A percentile compares a stretch with the other conserved stretches of the same genome.
Evolutionary conservation across 192 early-diverging fungal genomes (phyloP).

Genomic region (Gryganskiella cystojenkinii): DNA sequence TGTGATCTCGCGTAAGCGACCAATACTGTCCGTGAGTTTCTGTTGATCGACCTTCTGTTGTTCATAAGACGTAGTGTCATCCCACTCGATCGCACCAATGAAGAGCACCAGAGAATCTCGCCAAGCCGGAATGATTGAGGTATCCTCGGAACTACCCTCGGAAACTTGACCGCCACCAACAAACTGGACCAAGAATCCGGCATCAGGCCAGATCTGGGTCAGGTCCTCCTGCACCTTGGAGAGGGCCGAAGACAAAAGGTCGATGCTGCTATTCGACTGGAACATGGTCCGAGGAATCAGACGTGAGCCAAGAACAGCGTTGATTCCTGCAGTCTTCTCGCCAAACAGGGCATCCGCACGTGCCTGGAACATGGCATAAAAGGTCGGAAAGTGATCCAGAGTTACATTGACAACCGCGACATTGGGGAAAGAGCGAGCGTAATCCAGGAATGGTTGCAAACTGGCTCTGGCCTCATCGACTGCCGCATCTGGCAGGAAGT

Average conservation of each 20-base stretch:
- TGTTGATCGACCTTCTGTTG: slow-evolving; percentile 1
- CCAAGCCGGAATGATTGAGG: slow-evolving; percentile 51
- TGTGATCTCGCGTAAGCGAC: slow-evolving; percentile 30
- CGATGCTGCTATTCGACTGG: slow-evolving; percentile 9
- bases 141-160: slow-evolving; percentile 14
- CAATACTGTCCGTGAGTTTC: not conserved
- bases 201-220: not conserved
- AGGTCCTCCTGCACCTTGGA: slow-evolving; percentile 22
- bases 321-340: slow-evolving; percentile 14
- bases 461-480: not conserved
- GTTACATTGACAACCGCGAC: not conserved
- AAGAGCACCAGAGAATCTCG: slow-evolving; percentile 35
- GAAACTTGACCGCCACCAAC: slow-evolving; percentile 33
- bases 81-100: not conserved
- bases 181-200: slow-evolving; percentile 19
- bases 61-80: not conserved
- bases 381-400: slow-evolving; percentile 1
- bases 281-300: slow-evolving; percentile 47
- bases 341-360: not conserved
- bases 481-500: slow-evolving; percentile 11
- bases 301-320: slow-evolving; percentile 42
- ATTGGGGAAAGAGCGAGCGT: not conserved
- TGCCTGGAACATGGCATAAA: slow-evolving; percentile 12
- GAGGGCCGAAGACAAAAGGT: slow-evolving; percentile 6
- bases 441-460: slow-evolving; percentile 8